Percentiles rank a stretch among this genome's conserved stretches.
phyloP scores from a whole-genome alignment of 2,329 filamentous ascomycete species.

The Xenosphaeropsis pyriputrescens region DNA sequence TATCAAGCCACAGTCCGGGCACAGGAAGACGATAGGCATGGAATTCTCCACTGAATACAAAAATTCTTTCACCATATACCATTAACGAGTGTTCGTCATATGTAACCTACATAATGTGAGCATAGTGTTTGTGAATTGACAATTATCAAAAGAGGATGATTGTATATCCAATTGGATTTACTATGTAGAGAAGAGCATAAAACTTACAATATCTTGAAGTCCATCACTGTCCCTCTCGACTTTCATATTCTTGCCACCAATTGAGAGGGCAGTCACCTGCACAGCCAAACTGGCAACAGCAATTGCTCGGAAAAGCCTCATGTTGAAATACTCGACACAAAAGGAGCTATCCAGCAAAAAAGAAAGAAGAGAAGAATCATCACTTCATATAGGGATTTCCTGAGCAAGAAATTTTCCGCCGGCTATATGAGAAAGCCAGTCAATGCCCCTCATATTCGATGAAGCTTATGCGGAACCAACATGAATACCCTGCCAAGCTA shows the following conservation, averaged over 20 bases:
- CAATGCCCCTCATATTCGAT: no score
- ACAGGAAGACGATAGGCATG: conserved; percentile 49
- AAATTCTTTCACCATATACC: conserved; percentile 44
- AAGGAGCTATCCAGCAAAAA: no score
- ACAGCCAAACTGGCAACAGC: conserved; percentile 13
- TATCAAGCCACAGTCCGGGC: conserved; percentile 48
- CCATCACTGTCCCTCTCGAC: conserved; percentile 33
- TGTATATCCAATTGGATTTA: no score
- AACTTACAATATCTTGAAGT: conserved; percentile 38
- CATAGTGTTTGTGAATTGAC: neutral
- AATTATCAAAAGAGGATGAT: no score
- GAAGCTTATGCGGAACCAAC: no score
- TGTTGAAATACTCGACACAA: neutral
- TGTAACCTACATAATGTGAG: conserved; percentile 25
- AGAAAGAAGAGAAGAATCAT: no score
- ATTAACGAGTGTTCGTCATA: conserved; percentile 51
- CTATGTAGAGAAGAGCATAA: neutral
- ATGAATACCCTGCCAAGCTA: no score
- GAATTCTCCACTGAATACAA: conserved; percentile 49
- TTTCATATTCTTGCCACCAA: conserved; percentile 31
- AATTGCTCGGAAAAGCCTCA: neutral
- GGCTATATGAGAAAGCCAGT: no score
- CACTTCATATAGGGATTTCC: no score
- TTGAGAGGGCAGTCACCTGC: conserved; percentile 28
- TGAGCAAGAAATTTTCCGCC: no score